Evolutionary conservation across 2,329 filamentous ascomycete genomes (phyloP).

Genomic region (Monosporascus cannonballus): DNA sequence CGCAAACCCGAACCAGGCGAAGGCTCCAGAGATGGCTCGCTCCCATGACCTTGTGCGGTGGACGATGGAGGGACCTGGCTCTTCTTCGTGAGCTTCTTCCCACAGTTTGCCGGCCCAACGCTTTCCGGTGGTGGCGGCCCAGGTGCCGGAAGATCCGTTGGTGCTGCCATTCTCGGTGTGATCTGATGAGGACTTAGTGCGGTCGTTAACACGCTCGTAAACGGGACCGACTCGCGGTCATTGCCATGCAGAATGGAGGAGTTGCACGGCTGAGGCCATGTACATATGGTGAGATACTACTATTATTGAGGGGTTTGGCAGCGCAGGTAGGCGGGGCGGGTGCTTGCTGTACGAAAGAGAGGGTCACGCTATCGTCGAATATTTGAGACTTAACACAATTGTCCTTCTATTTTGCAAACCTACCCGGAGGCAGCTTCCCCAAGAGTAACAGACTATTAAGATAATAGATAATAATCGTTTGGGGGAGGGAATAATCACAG

Average conservation of each 20-base stretch:
- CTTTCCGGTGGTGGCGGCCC: conserved; percentile 17
- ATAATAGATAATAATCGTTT: not conserved
- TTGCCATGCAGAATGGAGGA: conserved; percentile 14
- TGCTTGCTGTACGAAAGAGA: conserved; percentile 2
- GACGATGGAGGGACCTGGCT: conserved; percentile 13
- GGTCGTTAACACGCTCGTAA: conserved; percentile 17
- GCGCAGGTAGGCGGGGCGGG: conserved; percentile 7
- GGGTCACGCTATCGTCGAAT: conserved; percentile 9
- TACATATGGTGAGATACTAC: conserved; percentile 11
- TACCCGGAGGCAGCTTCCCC: not conserved
- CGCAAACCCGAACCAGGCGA: conserved; percentile 27
- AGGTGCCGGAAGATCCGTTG: conserved; percentile 16
- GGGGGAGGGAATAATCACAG: not conserved
- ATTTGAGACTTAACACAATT: conserved; percentile 14
- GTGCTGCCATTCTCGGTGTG: conserved; percentile 21
- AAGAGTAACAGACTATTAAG: not conserved
- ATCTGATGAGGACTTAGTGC: conserved; percentile 10
- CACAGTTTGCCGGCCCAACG: conserved; percentile 17
- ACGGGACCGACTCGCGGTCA: conserved; percentile 12
- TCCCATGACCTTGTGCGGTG: conserved; percentile 14
- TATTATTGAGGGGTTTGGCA: conserved; percentile 11
- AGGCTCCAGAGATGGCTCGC: conserved; percentile 16
- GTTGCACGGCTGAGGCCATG: conserved; percentile 9
- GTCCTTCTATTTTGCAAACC: conserved; percentile 6
- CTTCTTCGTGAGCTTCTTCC: conserved; percentile 21